These are phyloP conservation scores for Lactifluus rugatus DNA, from an alignment of 768 basidiomycete species.

Conservation along the genomic window DNA sequence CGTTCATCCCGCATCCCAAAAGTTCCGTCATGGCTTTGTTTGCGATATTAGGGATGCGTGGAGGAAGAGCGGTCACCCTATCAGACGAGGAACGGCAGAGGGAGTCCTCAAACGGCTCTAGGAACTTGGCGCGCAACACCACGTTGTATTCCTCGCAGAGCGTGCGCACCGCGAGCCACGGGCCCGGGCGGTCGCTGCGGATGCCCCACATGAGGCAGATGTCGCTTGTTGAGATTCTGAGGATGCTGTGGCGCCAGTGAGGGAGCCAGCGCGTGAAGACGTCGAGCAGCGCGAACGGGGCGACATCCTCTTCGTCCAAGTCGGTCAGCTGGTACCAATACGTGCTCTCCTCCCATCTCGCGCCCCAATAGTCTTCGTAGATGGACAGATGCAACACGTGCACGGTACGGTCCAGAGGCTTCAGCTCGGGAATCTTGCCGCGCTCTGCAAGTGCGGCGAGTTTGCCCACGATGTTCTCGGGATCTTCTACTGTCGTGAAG, in stretches of 20 bases:
- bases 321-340: not conserved
- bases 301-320: not conserved
- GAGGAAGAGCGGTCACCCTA: not conserved
- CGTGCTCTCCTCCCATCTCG: not conserved
- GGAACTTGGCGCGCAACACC: not conserved
- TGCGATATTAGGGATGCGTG: not conserved
- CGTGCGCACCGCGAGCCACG: not conserved
- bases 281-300: slow-evolving; percentile 1
- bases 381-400: not conserved
- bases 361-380: not conserved
- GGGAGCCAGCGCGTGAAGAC: slow-evolving; percentile 5
- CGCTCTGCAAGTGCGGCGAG: not conserved
- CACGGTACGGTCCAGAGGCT: not conserved
- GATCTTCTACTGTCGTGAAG: not conserved
- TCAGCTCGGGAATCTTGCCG: not conserved
- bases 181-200: not conserved
- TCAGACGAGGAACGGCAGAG: not conserved
- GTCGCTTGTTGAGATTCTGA: not conserved
- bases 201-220: not conserved
- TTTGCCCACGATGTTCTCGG: not conserved
- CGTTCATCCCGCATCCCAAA: not conserved
- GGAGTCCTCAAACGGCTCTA: not conserved
- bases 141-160: not conserved
- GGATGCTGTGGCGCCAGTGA: not conserved
- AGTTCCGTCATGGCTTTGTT: not conserved